Evolutionary conservation across 192 early-diverging fungal species (phyloP).

Genomic region (Phycomyces nitens): DNA sequence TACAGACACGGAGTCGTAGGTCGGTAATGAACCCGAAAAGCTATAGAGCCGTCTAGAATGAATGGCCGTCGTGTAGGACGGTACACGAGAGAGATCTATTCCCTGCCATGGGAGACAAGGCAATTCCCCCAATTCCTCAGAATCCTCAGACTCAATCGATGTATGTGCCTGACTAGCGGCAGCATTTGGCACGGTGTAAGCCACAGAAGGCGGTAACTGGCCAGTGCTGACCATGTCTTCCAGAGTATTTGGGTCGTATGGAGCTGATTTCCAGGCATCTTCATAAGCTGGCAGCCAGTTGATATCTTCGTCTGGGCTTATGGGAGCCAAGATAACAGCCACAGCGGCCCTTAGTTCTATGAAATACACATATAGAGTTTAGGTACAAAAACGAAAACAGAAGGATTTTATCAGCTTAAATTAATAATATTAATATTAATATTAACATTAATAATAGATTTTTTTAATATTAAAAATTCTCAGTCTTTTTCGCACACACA

Average conservation of each 20-base stretch:
- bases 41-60: slow-evolving; percentile 23
- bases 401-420: neutral
- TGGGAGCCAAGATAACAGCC: slow-evolving; percentile 28
- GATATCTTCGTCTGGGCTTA: slow-evolving; percentile 23
- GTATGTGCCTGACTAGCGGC: slow-evolving; percentile 18
- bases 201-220: slow-evolving; percentile 19
- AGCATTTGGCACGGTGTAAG: slow-evolving; percentile 21
- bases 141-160: slow-evolving; percentile 3
- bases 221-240: slow-evolving; percentile 16
- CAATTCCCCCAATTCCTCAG: neutral
- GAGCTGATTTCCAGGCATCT: slow-evolving; percentile 28
- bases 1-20: slow-evolving; percentile 26
- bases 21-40: slow-evolving; percentile 22
- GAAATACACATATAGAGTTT: neutral
- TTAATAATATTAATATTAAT: neutral
- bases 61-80: slow-evolving; percentile 33
- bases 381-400: no score
- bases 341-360: slow-evolving; percentile 34
- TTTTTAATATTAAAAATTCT: no score
- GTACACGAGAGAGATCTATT: slow-evolving; percentile 32
- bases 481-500: no score
- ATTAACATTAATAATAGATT: no score
- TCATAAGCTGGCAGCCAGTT: slow-evolving; percentile 31
- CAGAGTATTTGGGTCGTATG: slow-evolving; percentile 27
- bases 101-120: slow-evolving; percentile 19